These are phyloP conservation scores for Nicotiana paniculata DNA, from an alignment of 257 asterid genomes.

Conservation along the genomic window DNA sequence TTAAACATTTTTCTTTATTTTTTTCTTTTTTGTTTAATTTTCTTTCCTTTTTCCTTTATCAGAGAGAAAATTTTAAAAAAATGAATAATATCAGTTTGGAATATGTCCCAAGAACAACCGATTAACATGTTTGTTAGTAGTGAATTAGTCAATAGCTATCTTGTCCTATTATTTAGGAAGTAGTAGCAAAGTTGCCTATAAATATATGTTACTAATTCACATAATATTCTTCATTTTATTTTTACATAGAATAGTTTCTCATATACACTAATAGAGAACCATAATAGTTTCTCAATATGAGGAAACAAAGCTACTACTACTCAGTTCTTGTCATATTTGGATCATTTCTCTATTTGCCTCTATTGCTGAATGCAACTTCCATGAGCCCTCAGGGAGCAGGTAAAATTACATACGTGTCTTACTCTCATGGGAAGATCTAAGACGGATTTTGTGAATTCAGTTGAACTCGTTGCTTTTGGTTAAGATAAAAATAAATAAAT, in stretches of 20 bases:
- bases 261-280: background rate
- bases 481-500: background rate
- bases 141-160: background rate
- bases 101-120: background rate
- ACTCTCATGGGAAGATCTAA: rapidly evolving
- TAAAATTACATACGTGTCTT: background rate
- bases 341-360: slow-evolving; percentile 19
- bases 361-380: slow-evolving; percentile 25
- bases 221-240: background rate
- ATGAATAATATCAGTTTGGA: background rate
- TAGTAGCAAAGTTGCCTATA: background rate
- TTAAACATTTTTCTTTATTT: no score
- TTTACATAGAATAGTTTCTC: no score
- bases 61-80: background rate
- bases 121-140: background rate
- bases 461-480: background rate
- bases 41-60: no score
- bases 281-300: slow-evolving; percentile 9
- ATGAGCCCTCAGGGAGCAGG: slow-evolving; percentile 37
- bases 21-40: no score
- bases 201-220: background rate
- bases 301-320: background rate
- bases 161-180: background rate
- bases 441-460: background rate
- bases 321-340: background rate